Conservation (phyloP, 164 flowering plant genomes). For the Nymphaea colorata region DNA sequence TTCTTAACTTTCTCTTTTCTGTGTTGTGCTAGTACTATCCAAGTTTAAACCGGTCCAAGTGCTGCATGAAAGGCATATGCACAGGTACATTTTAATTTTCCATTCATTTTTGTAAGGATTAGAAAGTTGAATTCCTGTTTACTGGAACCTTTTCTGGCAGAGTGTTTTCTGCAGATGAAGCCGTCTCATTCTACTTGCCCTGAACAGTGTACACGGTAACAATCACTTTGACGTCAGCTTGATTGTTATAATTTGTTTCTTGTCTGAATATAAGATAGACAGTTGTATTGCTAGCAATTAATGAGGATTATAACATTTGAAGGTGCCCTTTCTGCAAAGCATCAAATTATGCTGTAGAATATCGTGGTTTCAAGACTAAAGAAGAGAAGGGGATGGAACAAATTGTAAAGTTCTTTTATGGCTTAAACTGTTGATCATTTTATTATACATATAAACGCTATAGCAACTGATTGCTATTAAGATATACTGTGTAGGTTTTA, state of each 20-base stretch:
- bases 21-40: conserved; percentile 59
- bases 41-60: conserved; percentile 91
- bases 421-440: neutral
- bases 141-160: conserved; percentile 19
- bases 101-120: too few species aligned
- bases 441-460: too few species aligned
- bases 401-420: conserved; percentile 43
- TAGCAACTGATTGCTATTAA: neutral
- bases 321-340: conserved; percentile 99
- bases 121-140: neutral
- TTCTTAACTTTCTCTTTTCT: conserved; percentile 2
- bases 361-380: conserved; percentile 77
- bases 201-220: conserved; percentile 64
- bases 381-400: conserved; percentile 93
- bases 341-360: conserved; percentile 87
- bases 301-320: conserved; percentile 28
- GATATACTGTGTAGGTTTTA: neutral
- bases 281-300: too few species aligned
- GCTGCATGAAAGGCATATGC: conserved; percentile 95
- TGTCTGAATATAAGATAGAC: too few species aligned
- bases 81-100: conserved; percentile 47
- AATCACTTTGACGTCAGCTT: too few species aligned
- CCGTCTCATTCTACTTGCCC: conserved; percentile 86
- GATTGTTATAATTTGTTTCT: conserved; percentile 3
- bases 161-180: conserved; percentile 97